Base-by-base conservation (phyloP, 495 filamentous ascomycete species). In the Aspergillus avenaceus region DNA sequence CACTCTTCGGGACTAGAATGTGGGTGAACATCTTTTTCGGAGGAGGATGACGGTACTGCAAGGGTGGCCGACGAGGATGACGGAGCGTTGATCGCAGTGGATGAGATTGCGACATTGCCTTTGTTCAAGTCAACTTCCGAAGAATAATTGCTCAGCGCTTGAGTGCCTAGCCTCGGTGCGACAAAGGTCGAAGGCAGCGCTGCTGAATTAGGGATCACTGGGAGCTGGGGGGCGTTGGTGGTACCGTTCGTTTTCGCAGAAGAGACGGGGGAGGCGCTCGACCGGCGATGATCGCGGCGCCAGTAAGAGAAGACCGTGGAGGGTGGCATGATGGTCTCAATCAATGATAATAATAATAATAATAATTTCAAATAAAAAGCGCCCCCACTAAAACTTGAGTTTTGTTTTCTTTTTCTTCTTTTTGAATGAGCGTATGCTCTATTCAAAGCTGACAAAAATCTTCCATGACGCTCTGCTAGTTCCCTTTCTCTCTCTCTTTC, bases 241-340 rank as follows among this genome's bases (percentile, higher is more conserved):
- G 65, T 42, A 37, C 58, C 53, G 43, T 47, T 63, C 28, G 48
- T 46, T 60, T 65, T 36, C 23, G 61, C 51, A 41, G 65, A 54
- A 21, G 63, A 52, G 45, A 60, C 64, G 40, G 65, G 69, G 16
- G 64, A 61, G 40, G 68, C 65, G 55, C 58, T 67, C 26, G 65
- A 69, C 47, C 70, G 70, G 54, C 71, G 71, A 50, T 71, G 70
- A 36, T 74, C 71, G 54, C 71, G 70, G 42, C 72, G 71, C 72
- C 66, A 74, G 50, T 76, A 76, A n/a, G 72, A 73, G 49, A 75
- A 75, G 38, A 74, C 72, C 25, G 72, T 66, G 16, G 71, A 75
- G 3, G 71, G 64, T 2, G 69, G 62, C 72, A 75, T 75, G 52
- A 27, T 64, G 41, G n/a, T n/a, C n/a, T n/a, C n/a, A n/a, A n/a